Conservation (phyloP, 768 basidiomycete species). For the Aureoboletus auriporus region DNA sequence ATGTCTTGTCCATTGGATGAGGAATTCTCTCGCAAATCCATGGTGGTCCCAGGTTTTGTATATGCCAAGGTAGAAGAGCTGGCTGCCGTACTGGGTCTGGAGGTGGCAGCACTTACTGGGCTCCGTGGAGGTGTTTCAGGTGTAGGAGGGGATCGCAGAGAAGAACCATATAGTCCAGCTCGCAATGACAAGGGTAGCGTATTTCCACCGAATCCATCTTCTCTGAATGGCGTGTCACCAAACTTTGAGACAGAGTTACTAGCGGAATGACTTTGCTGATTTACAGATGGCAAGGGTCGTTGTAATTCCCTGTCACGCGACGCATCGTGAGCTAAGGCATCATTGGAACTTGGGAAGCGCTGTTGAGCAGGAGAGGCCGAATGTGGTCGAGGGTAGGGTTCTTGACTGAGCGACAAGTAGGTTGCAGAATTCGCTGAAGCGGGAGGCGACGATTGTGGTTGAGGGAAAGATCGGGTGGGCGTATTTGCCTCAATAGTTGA, state of each 20-base stretch:
- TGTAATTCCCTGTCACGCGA: slow-evolving; percentile 28
- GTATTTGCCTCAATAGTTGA: slow-evolving; percentile 15
- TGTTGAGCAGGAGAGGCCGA: slow-evolving; percentile 46
- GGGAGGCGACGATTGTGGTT: slow-evolving; percentile 23
- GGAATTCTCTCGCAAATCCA: slow-evolving; percentile 23
- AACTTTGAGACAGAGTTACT: slow-evolving; percentile 28
- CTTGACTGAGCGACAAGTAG: slow-evolving; percentile 44
- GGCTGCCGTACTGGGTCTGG: slow-evolving; percentile 35
- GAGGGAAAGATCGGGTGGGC: slow-evolving; percentile 18
- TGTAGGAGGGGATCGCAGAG: slow-evolving; percentile 29
- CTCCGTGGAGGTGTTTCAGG: slow-evolving; percentile 59
- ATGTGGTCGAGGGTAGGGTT: slow-evolving; percentile 60
- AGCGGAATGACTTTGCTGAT: slow-evolving; percentile 26
- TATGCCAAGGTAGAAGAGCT: slow-evolving; percentile 25
- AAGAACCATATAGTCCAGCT: slow-evolving; percentile 22
- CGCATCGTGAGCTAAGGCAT: slow-evolving; percentile 14
- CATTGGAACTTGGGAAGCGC: slow-evolving; percentile 22
- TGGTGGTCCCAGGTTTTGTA: slow-evolving; percentile 25
- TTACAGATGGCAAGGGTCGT: slow-evolving; percentile 22
- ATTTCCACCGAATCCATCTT: slow-evolving; percentile 25
- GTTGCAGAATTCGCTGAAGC: slow-evolving; percentile 16
- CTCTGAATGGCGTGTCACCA: slow-evolving; percentile 27
- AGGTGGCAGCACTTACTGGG: slow-evolving; percentile 52
- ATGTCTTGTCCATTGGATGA: slow-evolving; percentile 31
- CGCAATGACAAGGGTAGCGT: slow-evolving; percentile 25